A percentile compares a stretch with the other conserved stretches of the same genome.
These are phyloP conservation scores for Gastrolobium villosum DNA, from an alignment of 306 rosid species.

Conservation along the genomic window DNA sequence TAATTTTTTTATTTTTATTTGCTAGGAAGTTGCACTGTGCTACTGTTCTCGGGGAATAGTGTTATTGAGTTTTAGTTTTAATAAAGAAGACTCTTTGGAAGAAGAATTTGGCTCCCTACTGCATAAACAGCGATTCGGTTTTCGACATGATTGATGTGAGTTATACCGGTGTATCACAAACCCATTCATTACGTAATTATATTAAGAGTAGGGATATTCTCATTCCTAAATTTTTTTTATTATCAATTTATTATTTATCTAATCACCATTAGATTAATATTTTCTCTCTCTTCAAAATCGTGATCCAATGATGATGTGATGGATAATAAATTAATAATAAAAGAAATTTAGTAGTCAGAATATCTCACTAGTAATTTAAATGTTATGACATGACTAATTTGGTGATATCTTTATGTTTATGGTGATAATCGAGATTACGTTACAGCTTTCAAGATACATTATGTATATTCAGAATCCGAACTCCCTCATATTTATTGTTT, in stretches of 20 bases:
- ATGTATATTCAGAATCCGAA: not conserved
- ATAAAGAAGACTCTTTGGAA: not conserved
- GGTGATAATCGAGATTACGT: not conserved
- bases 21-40: constrained; percentile 25
- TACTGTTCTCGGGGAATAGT: constrained; percentile 45
- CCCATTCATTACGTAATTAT: too few relatives aligned
- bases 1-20: not conserved
- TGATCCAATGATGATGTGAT: too few relatives aligned
- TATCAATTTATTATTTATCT: too few relatives aligned
- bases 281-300: too few relatives aligned
- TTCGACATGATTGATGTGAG: constrained; percentile 1
- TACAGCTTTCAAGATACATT: not conserved
- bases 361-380: too few relatives aligned
- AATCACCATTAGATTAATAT: too few relatives aligned
- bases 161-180: not conserved
- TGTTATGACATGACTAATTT: too few relatives aligned
- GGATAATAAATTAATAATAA: too few relatives aligned
- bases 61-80: not conserved
- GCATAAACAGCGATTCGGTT: not conserved
- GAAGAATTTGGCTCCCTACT: not conserved
- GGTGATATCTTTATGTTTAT: too few relatives aligned
- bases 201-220: too few relatives aligned
- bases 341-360: too few relatives aligned
- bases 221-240: too few relatives aligned
- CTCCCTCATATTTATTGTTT: constrained; percentile 16